Percentiles rank a stretch among this genome's conserved stretches.
These are phyloP conservation scores for Aspergillus calidoustus DNA, from an alignment of 2,329 filamentous ascomycete genomes.

Conservation along the genomic window DNA sequence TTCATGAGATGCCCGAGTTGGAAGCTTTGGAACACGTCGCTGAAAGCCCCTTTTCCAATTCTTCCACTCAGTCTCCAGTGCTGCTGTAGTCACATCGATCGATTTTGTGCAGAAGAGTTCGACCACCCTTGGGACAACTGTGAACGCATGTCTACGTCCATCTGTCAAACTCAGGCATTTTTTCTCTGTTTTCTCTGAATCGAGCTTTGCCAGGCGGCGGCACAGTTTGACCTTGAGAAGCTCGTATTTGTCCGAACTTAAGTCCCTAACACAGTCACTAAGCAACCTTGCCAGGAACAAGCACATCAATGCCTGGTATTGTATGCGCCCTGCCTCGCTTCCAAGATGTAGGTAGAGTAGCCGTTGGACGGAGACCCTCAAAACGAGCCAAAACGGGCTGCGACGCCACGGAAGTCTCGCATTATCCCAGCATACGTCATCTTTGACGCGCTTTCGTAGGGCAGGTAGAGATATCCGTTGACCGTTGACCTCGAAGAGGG, in stretches of 20 bases:
- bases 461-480: conserved; percentile 36
- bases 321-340: conserved; percentile 47
- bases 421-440: conserved; percentile 61
- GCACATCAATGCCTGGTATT: conserved; percentile 65
- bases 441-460: conserved; percentile 63
- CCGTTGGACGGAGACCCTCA: conserved; percentile 63
- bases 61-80: conserved; percentile 46
- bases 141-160: conserved; percentile 26
- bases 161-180: background rate
- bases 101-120: conserved; percentile 32
- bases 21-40: conserved; percentile 51
- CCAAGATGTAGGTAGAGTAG: conserved; percentile 52
- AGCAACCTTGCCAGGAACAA: conserved; percentile 55
- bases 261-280: conserved; percentile 37
- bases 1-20: conserved; percentile 35
- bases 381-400: conserved; percentile 64
- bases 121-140: conserved; percentile 19
- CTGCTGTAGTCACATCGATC: conserved; percentile 34
- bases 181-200: conserved; percentile 48
- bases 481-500: conserved; percentile 62
- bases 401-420: conserved; percentile 64
- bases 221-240: conserved; percentile 59
- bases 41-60: conserved; percentile 43
- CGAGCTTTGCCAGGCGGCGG: conserved; percentile 63
- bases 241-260: conserved; percentile 43